A percentile compares a stretch with the other conserved stretches of the same genome.
Evolutionary conservation across 2,329 filamentous ascomycete genomes (phyloP).

Genomic region (Metarhizium anisopliae): DNA sequence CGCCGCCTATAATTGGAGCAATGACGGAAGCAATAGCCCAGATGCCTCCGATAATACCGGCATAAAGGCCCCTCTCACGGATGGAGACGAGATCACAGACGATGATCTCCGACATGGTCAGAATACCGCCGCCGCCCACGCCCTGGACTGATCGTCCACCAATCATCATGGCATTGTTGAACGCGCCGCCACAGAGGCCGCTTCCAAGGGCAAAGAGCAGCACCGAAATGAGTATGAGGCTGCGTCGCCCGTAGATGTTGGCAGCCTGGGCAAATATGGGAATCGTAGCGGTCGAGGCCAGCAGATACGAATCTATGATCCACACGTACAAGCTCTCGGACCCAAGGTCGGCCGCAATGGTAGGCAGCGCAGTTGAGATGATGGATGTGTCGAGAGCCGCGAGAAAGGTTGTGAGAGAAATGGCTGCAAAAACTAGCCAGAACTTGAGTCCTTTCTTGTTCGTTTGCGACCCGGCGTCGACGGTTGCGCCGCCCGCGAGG

Average conservation of each 20-base stretch:
- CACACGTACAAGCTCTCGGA: conserved; percentile 63
- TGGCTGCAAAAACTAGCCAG: too few species aligned
- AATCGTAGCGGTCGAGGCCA: conserved; percentile 57
- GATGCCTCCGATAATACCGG: conserved; percentile 56
- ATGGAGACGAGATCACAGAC: conserved; percentile 41
- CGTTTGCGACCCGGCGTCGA: too few species aligned
- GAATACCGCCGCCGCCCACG: conserved; percentile 41
- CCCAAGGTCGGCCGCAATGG: conserved; percentile 41
- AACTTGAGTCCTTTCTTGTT: too few species aligned
- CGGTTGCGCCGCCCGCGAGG: too few species aligned
- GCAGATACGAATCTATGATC: conserved; percentile 67
- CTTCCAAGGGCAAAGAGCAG: conserved; percentile 28
- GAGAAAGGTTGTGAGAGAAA: neutral
- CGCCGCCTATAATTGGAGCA: conserved; percentile 56
- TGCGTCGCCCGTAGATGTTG: conserved; percentile 47
- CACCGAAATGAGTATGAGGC: conserved; percentile 39
- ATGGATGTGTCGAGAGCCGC: neutral
- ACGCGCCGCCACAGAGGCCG: conserved; percentile 29
- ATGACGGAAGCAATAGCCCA: conserved; percentile 58
- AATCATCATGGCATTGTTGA: conserved; percentile 28
- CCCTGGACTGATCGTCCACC: conserved; percentile 39
- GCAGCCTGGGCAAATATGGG: conserved; percentile 62
- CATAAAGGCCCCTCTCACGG: conserved; percentile 34
- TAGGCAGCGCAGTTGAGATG: conserved; percentile 48
- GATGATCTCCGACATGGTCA: conserved; percentile 24